Evolutionary conservation across 2,329 filamentous ascomycete genomes (phyloP).

Genomic region (Pseudonectria foliicola): DNA sequence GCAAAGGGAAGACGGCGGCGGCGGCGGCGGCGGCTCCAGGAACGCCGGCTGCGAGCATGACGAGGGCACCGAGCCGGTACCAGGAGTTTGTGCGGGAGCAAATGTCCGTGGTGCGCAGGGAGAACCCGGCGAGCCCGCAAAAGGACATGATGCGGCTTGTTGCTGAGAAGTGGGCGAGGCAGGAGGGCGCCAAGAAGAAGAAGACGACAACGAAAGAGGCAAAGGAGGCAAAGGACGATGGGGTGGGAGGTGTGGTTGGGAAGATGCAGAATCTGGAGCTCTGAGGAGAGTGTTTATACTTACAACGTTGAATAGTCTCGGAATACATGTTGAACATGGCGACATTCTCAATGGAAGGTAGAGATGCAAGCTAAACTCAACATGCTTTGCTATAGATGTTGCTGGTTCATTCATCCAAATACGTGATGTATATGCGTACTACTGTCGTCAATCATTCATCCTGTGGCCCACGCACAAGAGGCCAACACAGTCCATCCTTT

Average conservation of each 20-base stretch:
- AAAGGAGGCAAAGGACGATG: too few species aligned
- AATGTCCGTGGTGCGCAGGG: conserved; percentile 52
- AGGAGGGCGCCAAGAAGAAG: conserved; percentile 30
- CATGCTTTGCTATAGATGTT: not conserved
- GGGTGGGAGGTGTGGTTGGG: conserved; percentile 15
- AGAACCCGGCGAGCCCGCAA: conserved; percentile 50
- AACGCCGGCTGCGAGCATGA: too few species aligned
- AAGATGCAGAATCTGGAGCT: conserved; percentile 22
- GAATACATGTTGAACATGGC: too few species aligned
- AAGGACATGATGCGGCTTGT: conserved; percentile 65
- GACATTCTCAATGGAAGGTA: conserved; percentile 2
- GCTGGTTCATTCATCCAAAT: not conserved
- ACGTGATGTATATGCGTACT: too few species aligned
- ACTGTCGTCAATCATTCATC: too few species aligned
- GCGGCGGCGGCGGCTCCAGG: conserved; percentile 8
- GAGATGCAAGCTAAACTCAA: not conserved
- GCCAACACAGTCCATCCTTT: too few species aligned
- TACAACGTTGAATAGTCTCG: too few species aligned
- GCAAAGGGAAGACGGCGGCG: conserved; percentile 14
- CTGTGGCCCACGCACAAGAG: too few species aligned
- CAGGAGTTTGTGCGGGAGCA: conserved; percentile 57
- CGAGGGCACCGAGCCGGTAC: conserved; percentile 32
- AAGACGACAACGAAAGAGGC: conserved; percentile 7
- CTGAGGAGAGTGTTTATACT: conserved; percentile 6
- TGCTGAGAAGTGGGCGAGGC: conserved; percentile 53